These are phyloP conservation scores for Penicillium sp. DNA, from an alignment of 2,329 filamentous ascomycete species.

Conservation along the genomic window DNA sequence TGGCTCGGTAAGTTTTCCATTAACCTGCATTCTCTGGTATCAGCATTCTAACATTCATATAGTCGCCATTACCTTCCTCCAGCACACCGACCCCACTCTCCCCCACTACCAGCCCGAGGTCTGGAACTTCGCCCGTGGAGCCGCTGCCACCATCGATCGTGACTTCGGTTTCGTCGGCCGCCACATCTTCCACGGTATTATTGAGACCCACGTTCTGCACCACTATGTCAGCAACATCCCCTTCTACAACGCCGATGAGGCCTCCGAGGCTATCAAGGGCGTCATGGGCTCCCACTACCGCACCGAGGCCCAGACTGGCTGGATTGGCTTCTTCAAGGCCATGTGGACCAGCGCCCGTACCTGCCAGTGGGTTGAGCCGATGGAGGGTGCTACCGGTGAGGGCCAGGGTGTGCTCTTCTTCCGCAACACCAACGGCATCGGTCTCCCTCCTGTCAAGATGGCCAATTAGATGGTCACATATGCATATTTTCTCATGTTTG, in stretches of 20 bases:
- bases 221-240: slow-evolving; percentile 96
- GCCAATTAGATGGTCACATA: slow-evolving; percentile 26
- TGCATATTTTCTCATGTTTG: slow-evolving; percentile 10
- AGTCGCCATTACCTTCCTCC: slow-evolving; percentile 96
- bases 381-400: slow-evolving; percentile 74
- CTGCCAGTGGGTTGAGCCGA: slow-evolving; percentile 98
- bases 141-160: slow-evolving; percentile 92
- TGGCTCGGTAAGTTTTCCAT: slow-evolving; percentile 77
- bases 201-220: slow-evolving; percentile 97
- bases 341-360: slow-evolving; percentile 77
- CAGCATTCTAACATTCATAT: slow-evolving; percentile 7
- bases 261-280: slow-evolving; percentile 87
- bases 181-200: slow-evolving; percentile 87
- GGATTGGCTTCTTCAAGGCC: slow-evolving; percentile 78
- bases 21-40: neutral
- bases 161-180: slow-evolving; percentile 96
- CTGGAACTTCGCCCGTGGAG: slow-evolving; percentile 93
- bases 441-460: slow-evolving; percentile 57
- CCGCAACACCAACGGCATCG: slow-evolving; percentile 89
- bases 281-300: slow-evolving; percentile 97
- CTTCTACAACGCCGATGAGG: slow-evolving; percentile 95
- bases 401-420: slow-evolving; percentile 88
- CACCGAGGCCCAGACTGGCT: slow-evolving; percentile 72
- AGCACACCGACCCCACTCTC: slow-evolving; percentile 92
- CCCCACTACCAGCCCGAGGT: slow-evolving; percentile 84